phyloP scores from a whole-genome alignment of 495 filamentous ascomycete species.

The Penicillium lagena region DNA sequence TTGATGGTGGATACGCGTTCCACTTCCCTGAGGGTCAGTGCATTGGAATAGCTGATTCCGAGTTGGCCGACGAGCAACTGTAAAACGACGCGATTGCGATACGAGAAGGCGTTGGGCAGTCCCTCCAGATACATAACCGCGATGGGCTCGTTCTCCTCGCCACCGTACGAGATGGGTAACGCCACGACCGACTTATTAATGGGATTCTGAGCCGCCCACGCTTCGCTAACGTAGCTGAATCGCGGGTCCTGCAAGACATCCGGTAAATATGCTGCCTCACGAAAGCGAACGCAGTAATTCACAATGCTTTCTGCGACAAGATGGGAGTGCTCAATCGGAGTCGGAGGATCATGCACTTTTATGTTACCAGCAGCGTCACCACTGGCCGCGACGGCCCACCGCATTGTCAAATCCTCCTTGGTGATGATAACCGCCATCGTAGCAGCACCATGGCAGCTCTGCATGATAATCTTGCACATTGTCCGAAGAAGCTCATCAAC shows the following conservation, averaged over 20 bases:
- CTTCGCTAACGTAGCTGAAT: conserved; percentile 68
- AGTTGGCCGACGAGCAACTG: conserved; percentile 81
- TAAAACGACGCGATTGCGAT: conserved; percentile 72
- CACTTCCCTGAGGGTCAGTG: conserved; percentile 67
- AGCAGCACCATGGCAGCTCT: conserved; percentile 70
- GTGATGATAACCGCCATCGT: conserved; percentile 66
- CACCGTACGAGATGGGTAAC: too few species aligned
- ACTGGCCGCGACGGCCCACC: conserved; percentile 65
- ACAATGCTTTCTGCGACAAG: conserved; percentile 69
- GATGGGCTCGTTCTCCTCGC: conserved; percentile 60
- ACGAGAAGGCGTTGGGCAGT: conserved; percentile 70
- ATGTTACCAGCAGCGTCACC: conserved; percentile 47
- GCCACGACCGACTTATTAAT: conserved; percentile 52
- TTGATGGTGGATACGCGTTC: conserved; percentile 70
- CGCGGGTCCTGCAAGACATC: conserved; percentile 74
- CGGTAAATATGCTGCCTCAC: conserved; percentile 69
- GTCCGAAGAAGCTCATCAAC: conserved; percentile 73
- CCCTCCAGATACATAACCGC: conserved; percentile 59
- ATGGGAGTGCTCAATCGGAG: conserved; percentile 47
- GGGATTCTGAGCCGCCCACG: conserved; percentile 67
- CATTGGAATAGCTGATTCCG: conserved; percentile 77
- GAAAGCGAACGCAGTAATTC: conserved; percentile 70
- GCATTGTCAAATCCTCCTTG: conserved; percentile 57
- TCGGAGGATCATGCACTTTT: conserved; percentile 51
- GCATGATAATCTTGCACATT: conserved; percentile 80